phyloP scores from a whole-genome alignment of 2,329 filamentous ascomycete genomes.

The Phialemoniopsis sp. region DNA sequence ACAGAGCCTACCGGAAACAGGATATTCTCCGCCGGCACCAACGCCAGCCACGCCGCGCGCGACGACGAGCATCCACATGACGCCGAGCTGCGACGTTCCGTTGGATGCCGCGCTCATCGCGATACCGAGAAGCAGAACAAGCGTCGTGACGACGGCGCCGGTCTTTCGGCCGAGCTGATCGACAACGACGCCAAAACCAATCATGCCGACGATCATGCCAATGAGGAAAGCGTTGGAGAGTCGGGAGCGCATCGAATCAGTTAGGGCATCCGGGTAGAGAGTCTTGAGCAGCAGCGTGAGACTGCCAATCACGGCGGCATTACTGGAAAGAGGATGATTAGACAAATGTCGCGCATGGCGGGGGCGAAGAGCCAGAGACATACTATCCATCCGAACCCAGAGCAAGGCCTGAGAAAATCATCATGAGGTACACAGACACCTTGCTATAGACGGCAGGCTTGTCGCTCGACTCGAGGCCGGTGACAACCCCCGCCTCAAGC shows the following conservation, averaged over 20 bases:
- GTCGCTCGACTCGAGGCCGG: no score
- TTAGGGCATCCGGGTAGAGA: slow-evolving; percentile 36
- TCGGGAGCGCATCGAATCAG: slow-evolving; percentile 39
- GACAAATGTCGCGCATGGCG: no score
- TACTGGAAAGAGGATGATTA: slow-evolving; percentile 8
- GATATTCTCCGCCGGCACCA: slow-evolving; percentile 30
- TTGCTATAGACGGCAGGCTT: slow-evolving; percentile 23
- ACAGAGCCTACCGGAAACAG: no score
- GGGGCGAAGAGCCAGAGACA: no score
- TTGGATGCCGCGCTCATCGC: slow-evolving; percentile 39
- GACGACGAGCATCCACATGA: slow-evolving; percentile 48
- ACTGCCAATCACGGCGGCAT: slow-evolving; percentile 39
- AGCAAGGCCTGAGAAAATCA: slow-evolving; percentile 39
- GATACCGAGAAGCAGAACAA: slow-evolving; percentile 36
- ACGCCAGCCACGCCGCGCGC: slow-evolving; percentile 33
- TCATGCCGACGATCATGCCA: slow-evolving; percentile 52
- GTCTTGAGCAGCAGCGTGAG: slow-evolving; percentile 32
- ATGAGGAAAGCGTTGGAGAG: slow-evolving; percentile 52
- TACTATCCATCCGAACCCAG: slow-evolving; percentile 40
- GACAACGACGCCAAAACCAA: slow-evolving; percentile 45
- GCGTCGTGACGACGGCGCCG: slow-evolving; percentile 40
- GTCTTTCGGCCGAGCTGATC: slow-evolving; percentile 44
- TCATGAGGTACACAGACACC: slow-evolving; percentile 35
- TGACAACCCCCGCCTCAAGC: no score
- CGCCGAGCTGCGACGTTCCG: slow-evolving; percentile 28